Base-by-base conservation (phyloP, 1,284 basidiomycete species). In the Ustilago crameri region DNA sequence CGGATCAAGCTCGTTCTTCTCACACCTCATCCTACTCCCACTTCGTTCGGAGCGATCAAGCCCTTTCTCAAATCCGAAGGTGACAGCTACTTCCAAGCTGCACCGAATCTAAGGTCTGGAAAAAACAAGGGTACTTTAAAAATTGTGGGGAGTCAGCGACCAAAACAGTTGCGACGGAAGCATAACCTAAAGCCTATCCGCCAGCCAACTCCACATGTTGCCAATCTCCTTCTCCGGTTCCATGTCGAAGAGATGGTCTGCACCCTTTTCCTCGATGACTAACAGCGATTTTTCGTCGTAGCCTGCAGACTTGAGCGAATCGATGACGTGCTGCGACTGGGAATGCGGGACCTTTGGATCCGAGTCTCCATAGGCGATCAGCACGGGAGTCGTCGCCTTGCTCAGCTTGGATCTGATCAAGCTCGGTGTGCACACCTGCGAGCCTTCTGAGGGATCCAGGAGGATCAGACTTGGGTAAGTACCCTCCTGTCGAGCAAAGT, bases 401-500 rank as follows among this genome's bases (percentile, higher is more conserved):
- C 51, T 51, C 2, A 40, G 24, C 34, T 22, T 57, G 14, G 42
- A 41, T 41, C 51, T 53, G 44, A 76, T 58, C 57, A 64, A 35
- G 9, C 50, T 47, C 3, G 72, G 68, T 3, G 68, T 62, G 42
- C 67, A 71, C n/a, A 68, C 47, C 18, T 51, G 18, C 26, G 41
- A 40, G 40, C 53, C 37, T 5, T 74, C 63, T 3, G 52, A 47
- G 1, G 51, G 24, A 12, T 51, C 26, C 17, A 49, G 40, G 5
- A 75, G 46, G 44, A 76, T 66, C 22, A 76, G 55, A 50, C 37
- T 49, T 5, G 75, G 58, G 18, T 68, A 76, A 46, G 22, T 60
- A 24, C 51, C 75, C 52, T 76, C 72, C 27, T 76, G 75, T 18
- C 75, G 60, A 2, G 75, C 68, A 51, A 69, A 75, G 44, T 67